Percentiles rank a stretch among this genome's conserved stretches.
phyloP scores from a whole-genome alignment of 2,329 filamentous ascomycete species.

The Ilyonectria sp. region DNA sequence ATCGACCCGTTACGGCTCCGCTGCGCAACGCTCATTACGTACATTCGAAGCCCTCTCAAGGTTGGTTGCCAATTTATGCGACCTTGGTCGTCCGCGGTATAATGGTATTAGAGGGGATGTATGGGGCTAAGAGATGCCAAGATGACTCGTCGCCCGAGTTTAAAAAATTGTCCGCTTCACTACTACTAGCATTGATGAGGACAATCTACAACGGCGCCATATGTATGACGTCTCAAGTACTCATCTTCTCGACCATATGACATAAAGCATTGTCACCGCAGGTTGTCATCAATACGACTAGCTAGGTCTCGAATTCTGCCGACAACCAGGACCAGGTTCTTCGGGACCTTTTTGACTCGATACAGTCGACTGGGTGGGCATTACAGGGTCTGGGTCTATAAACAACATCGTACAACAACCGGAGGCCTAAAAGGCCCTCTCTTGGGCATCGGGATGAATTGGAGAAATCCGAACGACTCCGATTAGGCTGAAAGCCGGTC shows the following conservation, averaged over 20 bases:
- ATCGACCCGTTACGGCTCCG: conserved; percentile 28
- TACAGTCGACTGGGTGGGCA: background rate
- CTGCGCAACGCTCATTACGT: conserved; percentile 30
- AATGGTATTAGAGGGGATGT: background rate
- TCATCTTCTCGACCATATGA: conserved; percentile 14
- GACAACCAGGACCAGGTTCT: conserved; percentile 4
- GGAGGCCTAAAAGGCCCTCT: conserved; percentile 2
- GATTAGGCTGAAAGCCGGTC: conserved; percentile 18
- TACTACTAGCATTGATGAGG: conserved; percentile 10
- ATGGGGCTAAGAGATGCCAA: conserved; percentile 16
- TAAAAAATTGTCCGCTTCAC: conserved; percentile 17
- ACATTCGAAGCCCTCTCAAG: conserved; percentile 22
- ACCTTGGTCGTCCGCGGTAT: background rate
- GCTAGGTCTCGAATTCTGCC: background rate
- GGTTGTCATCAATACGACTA: conserved; percentile 21
- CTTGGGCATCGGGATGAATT: conserved; percentile 18
- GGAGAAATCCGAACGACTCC: conserved; percentile 15
- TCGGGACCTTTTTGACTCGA: conserved; percentile 7
- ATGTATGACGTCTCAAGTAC: conserved; percentile 21
- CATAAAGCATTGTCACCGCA: conserved; percentile 6
- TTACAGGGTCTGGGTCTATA: conserved; percentile 13
- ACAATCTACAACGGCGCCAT: conserved; percentile 7
- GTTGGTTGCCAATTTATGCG: conserved; percentile 16
- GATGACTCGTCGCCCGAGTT: conserved; percentile 18
- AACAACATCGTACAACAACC: conserved; percentile 11